Conservation (phyloP, 768 basidiomycete genomes). For the Chalciporus sphaerocephalus region DNA sequence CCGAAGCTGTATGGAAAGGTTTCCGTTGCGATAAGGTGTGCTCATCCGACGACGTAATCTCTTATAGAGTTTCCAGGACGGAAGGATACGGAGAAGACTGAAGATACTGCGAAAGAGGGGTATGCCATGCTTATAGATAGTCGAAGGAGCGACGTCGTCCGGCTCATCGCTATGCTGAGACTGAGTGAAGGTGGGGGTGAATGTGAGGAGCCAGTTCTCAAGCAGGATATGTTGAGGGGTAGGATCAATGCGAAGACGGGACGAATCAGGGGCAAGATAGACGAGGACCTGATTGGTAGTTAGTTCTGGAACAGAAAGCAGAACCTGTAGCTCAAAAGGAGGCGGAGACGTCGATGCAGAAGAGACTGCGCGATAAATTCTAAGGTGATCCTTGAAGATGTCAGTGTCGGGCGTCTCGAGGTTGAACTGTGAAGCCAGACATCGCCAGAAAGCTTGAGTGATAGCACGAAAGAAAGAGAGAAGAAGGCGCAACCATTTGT, state of each 20-base stretch:
- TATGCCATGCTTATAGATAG: constrained; percentile 83
- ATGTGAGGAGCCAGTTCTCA: constrained; percentile 63
- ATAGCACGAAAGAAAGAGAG: not conserved
- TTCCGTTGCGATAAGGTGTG: constrained; percentile 36
- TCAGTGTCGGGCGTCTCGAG: constrained; percentile 74
- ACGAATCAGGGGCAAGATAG: constrained; percentile 52
- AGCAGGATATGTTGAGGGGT: constrained; percentile 66
- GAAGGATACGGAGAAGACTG: constrained; percentile 67
- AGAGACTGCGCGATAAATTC: constrained; percentile 53
- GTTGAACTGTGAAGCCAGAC: constrained; percentile 60
- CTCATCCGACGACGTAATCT: constrained; percentile 46
- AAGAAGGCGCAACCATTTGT: constrained; percentile 70
- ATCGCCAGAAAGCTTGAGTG: not conserved
- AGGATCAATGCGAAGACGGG: constrained; percentile 63
- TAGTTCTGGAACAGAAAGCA: constrained; percentile 67
- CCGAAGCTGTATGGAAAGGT: constrained; percentile 46
- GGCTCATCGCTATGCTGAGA: constrained; percentile 22
- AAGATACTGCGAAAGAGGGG: constrained; percentile 72
- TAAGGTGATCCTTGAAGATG: constrained; percentile 56
- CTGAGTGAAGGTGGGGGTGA: constrained; percentile 29
- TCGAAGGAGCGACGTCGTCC: constrained; percentile 59
- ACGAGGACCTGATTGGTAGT: constrained; percentile 70
- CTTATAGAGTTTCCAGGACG: constrained; percentile 70
- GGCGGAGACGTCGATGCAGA: constrained; percentile 30
- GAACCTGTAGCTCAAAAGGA: constrained; percentile 62